These are phyloP conservation scores for Collybiopsis confluens DNA, from an alignment of 768 basidiomycete species.

Conservation along the genomic window DNA sequence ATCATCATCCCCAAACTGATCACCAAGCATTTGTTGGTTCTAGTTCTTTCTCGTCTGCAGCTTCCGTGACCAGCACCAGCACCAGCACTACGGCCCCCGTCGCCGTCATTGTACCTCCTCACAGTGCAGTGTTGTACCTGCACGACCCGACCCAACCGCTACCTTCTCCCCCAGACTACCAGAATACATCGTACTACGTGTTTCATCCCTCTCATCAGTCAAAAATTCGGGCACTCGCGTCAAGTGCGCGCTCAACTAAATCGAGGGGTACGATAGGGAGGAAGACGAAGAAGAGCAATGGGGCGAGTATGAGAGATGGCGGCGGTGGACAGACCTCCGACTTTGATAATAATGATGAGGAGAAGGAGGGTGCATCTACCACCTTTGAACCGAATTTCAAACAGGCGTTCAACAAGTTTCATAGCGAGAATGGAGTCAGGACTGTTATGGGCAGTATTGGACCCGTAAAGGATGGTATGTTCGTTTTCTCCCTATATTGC, in stretches of 20 bases:
- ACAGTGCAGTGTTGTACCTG: conserved; percentile 56
- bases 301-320: conserved; percentile 16
- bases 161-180: conserved; percentile 58
- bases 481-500: background rate
- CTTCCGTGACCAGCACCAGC: background rate
- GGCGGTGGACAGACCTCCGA: too few relatives aligned
- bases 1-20: conserved; percentile 18
- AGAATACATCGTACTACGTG: conserved; percentile 68
- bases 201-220: conserved; percentile 43
- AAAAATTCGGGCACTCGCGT: conserved; percentile 19
- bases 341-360: conserved; percentile 39
- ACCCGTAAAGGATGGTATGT: conserved; percentile 78
- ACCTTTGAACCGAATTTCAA: conserved; percentile 69
- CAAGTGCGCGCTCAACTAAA: conserved; percentile 27
- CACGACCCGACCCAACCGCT: conserved; percentile 57
- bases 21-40: conserved; percentile 14
- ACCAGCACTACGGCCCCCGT: too few relatives aligned
- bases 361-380: too few relatives aligned
- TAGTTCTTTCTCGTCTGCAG: background rate
- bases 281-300: conserved; percentile 31
- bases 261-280: conserved; percentile 33
- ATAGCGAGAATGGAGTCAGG: conserved; percentile 87
- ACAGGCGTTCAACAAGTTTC: conserved; percentile 81
- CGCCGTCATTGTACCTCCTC: conserved; percentile 5
- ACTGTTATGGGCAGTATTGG: conserved; percentile 91